Percentiles rank a stretch among this genome's conserved stretches.
Evolutionary conservation across 345 rosid genomes (phyloP).

Genomic region (Pugionium cornutum): DNA sequence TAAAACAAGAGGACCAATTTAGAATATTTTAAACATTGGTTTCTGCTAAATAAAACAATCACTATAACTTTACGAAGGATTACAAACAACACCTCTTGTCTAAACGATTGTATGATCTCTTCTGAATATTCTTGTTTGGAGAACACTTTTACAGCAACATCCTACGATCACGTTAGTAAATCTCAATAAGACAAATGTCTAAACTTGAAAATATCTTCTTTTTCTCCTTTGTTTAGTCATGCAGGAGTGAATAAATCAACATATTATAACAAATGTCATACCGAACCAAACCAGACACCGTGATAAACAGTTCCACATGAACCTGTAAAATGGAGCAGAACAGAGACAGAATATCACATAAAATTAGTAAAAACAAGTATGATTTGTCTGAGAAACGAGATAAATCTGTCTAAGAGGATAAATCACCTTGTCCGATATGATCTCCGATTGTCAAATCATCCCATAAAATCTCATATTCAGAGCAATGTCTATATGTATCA

Average conservation of each 20-base stretch:
- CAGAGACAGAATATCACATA: slow-evolving; percentile 29
- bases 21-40: too few relatives aligned
- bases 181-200: slow-evolving; percentile 27
- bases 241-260: slow-evolving; percentile 22
- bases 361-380: background rate
- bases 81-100: slow-evolving; percentile 70
- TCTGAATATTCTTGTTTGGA: slow-evolving; percentile 94
- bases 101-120: slow-evolving; percentile 72
- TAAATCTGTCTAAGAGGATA: slow-evolving; percentile 7
- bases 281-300: slow-evolving; percentile 98
- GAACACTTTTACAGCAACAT: slow-evolving; percentile 96
- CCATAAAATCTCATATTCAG: slow-evolving; percentile 91
- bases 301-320: slow-evolving; percentile 98
- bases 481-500: slow-evolving; percentile 70
- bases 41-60: too few relatives aligned
- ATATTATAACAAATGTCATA: slow-evolving; percentile 57
- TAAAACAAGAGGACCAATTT: slow-evolving; percentile 3
- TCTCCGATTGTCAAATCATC: slow-evolving; percentile 87
- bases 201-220: background rate
- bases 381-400: background rate
- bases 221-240: background rate
- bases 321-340: slow-evolving; percentile 53
- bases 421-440: slow-evolving; percentile 89
- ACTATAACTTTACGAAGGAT: background rate
- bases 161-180: slow-evolving; percentile 55